These are phyloP conservation scores for Penicillium lividum DNA, from an alignment of 495 filamentous ascomycete species.

Conservation along the genomic window DNA sequence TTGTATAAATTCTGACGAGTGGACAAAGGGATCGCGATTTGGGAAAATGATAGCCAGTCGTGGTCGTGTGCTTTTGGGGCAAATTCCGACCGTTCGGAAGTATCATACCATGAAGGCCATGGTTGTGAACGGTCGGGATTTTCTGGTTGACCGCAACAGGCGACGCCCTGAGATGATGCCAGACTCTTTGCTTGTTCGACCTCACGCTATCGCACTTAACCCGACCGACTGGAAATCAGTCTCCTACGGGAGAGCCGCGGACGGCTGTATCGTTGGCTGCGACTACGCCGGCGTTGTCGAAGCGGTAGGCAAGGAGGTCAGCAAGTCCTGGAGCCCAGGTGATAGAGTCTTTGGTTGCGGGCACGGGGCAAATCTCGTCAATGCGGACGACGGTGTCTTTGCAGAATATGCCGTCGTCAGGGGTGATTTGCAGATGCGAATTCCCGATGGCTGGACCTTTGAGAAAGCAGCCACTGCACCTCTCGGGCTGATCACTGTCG, in stretches of 20 bases:
- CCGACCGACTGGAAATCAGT: slow-evolving; percentile 62
- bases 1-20: no score
- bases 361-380: slow-evolving; percentile 49
- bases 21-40: no score
- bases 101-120: no score
- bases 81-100: no score
- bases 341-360: slow-evolving; percentile 54
- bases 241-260: slow-evolving; percentile 25
- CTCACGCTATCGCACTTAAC: slow-evolving; percentile 54
- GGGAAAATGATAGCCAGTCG: no score
- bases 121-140: no score
- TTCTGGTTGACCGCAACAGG: no score
- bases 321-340: slow-evolving; percentile 40
- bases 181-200: slow-evolving; percentile 41
- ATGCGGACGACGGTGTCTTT: slow-evolving; percentile 56
- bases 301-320: slow-evolving; percentile 32
- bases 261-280: slow-evolving; percentile 51
- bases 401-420: slow-evolving; percentile 54
- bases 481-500: slow-evolving; percentile 51
- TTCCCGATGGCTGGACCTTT: slow-evolving; percentile 55
- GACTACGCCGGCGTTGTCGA: slow-evolving; percentile 59
- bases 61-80: no score
- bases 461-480: slow-evolving; percentile 58
- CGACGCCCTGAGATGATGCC: no score
- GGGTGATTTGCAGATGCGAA: slow-evolving; percentile 50